phyloP scores from a whole-genome alignment of 768 basidiomycete species.

The Boletus sp. region DNA sequence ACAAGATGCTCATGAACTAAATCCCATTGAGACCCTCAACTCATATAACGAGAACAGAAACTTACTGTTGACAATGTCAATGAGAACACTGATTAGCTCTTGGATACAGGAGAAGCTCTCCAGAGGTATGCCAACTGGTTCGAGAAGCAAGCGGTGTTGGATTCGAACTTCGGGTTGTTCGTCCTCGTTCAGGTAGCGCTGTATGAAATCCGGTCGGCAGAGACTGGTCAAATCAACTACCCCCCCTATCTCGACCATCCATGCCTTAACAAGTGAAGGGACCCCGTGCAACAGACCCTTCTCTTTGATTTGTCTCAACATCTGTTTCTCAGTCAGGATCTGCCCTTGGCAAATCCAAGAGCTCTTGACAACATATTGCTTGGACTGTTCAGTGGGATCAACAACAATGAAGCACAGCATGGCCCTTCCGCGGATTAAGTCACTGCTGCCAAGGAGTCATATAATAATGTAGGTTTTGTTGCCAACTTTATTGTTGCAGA shows the following conservation, averaged over 20 bases:
- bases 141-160: neutral
- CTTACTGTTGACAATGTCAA: neutral
- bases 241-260: neutral
- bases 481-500: neutral
- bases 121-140: neutral
- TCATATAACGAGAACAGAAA: neutral
- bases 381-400: neutral
- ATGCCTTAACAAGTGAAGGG: neutral
- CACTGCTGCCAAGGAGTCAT: neutral
- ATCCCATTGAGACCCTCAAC: neutral
- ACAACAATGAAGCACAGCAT: neutral
- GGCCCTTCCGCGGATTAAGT: neutral
- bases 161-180: neutral
- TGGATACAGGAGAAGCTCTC: neutral
- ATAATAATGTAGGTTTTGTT: neutral
- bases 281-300: neutral
- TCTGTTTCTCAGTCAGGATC: neutral
- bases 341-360: neutral
- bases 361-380: neutral
- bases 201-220: neutral
- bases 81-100: neutral
- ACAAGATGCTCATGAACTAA: conserved; percentile 1
- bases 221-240: neutral
- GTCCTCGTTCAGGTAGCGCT: neutral
- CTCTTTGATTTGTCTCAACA: neutral